Base-by-base conservation (phyloP, 805 yeast genomes). In the Yarrowia sp. region DNA sequence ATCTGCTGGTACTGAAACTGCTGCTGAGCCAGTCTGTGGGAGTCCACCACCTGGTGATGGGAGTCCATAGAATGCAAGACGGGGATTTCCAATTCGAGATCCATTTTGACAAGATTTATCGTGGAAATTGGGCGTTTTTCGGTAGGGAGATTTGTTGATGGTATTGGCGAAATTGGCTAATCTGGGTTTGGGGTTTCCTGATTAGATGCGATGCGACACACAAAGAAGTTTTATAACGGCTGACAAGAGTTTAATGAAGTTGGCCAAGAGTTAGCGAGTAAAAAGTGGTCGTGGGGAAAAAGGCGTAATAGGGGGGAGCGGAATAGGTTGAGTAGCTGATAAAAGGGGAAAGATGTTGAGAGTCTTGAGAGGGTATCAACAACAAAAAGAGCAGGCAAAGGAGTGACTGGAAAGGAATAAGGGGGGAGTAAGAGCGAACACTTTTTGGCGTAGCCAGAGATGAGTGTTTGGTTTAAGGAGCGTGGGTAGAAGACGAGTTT, bases 171-270 rank as follows among this genome's bases (percentile, higher is more conserved):
- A 32, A 30, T 48, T 51, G 58, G 58, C 41, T 33, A 51, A 51
- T 51, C 41, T 41, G 58, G 58, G 58, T 51, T 51, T 33, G 58
- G 58, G 58, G 33, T 54, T 26, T 54, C 44, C 61, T 26, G 61
- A 54, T 54, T 54, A 54, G 61, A 54, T 54, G 61, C 61, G 61
- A 54, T 54, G 61, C 44, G 61, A 54, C 61, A 54, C 61, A 54
- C 61, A 54, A 54, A 54, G 61, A 38, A 17, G 61, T 54, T 38
- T 36, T 54, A 35, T 26, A 36, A 54, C 46, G 61, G 61, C 41
- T 46, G 59, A 54, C 38, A 38, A 43, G 32, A 48, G 54, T 48
- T 48, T 48, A 48, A 48, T 48, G 26, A 14, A n/a, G 28, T 30
- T 38, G 54, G 54, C 54, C 54, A 48, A 35, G 33, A 21, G 40